Conservation (phyloP, 2,329 filamentous ascomycete species). For the Aspergillus flavus region DNA sequence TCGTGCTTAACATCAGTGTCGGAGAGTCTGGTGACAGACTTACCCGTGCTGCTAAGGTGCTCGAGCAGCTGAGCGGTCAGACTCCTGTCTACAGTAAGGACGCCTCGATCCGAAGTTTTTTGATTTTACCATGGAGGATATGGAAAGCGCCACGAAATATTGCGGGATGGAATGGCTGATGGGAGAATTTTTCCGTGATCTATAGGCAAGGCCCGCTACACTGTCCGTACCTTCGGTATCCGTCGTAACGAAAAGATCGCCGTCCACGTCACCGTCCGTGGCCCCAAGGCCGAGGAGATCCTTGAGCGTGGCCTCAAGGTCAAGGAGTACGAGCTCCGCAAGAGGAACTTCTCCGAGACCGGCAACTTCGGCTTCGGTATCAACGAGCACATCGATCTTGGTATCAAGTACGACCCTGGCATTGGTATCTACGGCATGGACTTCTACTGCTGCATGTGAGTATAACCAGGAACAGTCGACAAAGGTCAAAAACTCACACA, state of each 20-base stretch:
- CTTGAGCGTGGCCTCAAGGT: slow-evolving; percentile 99
- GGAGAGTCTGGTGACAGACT: slow-evolving; percentile 99
- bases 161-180: slow-evolving; percentile 18
- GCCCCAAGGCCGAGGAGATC: slow-evolving; percentile 99
- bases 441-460: slow-evolving; percentile 99
- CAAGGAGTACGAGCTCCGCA: slow-evolving; percentile 99
- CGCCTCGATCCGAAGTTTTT: slow-evolving; percentile 36
- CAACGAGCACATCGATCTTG: slow-evolving; percentile 99
- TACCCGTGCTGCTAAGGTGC: slow-evolving; percentile 99
- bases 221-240: slow-evolving; percentile 99
- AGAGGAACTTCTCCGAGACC: slow-evolving; percentile 99
- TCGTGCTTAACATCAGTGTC: slow-evolving; percentile 99
- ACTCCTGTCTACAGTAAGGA: slow-evolving; percentile 94
- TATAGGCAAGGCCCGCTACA: slow-evolving; percentile 98
- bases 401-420: slow-evolving; percentile 99
- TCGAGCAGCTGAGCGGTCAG: slow-evolving; percentile 99
- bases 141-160: not conserved
- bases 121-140: not conserved
- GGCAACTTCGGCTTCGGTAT: slow-evolving; percentile 99
- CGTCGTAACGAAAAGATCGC: slow-evolving; percentile 99
- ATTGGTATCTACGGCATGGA: slow-evolving; percentile 99
- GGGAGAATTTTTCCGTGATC: slow-evolving; percentile 22
- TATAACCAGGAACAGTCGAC: slow-evolving; percentile 25
- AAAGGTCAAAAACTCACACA: slow-evolving; percentile 30
- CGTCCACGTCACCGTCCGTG: slow-evolving; percentile 98